Evolutionary conservation across 139 green algal species (phyloP), one percentile per base, ranked within the genome.

Genomic region (Closterium sp.): DNA sequence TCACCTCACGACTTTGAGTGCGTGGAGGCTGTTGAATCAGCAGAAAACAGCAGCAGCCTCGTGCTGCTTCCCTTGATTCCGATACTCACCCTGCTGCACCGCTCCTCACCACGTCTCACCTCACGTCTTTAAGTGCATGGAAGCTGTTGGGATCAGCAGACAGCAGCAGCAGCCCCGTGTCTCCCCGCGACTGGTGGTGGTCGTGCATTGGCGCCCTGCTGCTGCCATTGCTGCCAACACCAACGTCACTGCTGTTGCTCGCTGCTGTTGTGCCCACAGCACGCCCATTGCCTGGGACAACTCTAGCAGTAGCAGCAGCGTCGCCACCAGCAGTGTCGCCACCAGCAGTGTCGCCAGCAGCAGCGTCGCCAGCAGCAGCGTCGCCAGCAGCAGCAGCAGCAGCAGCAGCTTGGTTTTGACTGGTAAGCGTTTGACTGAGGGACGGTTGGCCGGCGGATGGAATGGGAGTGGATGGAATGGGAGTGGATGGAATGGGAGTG

Each of bases 61-160:
- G 86, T 42, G 34, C 34, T 42, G 34, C 34, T 42, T 42, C 9
- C 34, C 34, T 6, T 42, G 34, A 42, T 42, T 10, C 34, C 34
- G 34, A 4, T 42, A 42, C 34, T 6, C 34, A 42, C 34, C 34
- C 34, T 42, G 34, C 34, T 70, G 50, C 62, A 27, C 62, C 19
- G 17, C 38, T 6, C 62, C 13, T 27, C 19, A 79, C 17, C 62
- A 27, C 62, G 13, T 9, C 62, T 79, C 62, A 92, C 90, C 90
- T 92, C 13, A 87, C 29, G n/a, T 92, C 90, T 32, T 92, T 92
- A 5, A 93, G 91, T n/a, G n/a, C 0, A 22, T 34, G 29, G 86
- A 90, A 90, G 85, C 22, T 24, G 91, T 70, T 31, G 24, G 85
- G 85, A 27, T 93, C 86, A n/a, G 91, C 50, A 4, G 91, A 50